These are phyloP conservation scores for Verticillium nonalfalfae DNA, from an alignment of 2,329 filamentous ascomycete genomes.

Conservation along the genomic window DNA sequence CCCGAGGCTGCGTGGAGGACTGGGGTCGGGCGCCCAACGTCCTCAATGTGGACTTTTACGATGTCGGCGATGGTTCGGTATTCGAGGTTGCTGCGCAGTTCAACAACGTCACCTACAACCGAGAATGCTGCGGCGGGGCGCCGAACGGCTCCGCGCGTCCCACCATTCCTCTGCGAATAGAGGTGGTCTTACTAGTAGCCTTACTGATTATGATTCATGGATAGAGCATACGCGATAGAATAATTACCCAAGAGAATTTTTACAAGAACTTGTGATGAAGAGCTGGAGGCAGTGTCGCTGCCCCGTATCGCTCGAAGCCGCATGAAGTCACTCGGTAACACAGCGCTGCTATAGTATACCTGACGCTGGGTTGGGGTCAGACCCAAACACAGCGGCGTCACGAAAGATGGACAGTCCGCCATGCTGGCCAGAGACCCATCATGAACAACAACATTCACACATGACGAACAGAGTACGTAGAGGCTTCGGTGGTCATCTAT, in stretches of 20 bases:
- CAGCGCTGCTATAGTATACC: too few relatives aligned
- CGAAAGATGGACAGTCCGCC: too few relatives aligned
- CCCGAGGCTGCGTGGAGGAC: conserved; percentile 50
- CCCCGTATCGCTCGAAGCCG: too few relatives aligned
- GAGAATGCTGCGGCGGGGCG: conserved; percentile 47
- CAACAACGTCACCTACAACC: conserved; percentile 67
- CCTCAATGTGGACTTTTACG: conserved; percentile 82
- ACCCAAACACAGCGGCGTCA: too few relatives aligned
- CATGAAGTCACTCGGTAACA: too few relatives aligned
- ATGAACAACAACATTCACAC: not conserved
- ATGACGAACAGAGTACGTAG: not conserved
- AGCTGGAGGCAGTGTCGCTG: too few relatives aligned
- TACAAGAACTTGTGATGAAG: too few relatives aligned
- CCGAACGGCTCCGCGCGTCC: conserved; percentile 11
- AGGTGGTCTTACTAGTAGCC: conserved; percentile 5
- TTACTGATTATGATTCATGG: conserved; percentile 2
- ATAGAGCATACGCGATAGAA: not conserved
- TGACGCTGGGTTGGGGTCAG: too few relatives aligned
- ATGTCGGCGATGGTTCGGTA: conserved; percentile 66
- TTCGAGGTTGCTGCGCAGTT: conserved; percentile 65
- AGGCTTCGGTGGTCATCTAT: not conserved
- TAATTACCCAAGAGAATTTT: too few relatives aligned
- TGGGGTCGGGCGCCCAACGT: conserved; percentile 72
- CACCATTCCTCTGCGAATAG: not conserved
- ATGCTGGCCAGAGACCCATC: too few relatives aligned